Evolutionary conservation across 768 basidiomycete species (phyloP), one percentile per base, ranked within the genome.

Genomic region (Termitomyces sp.): DNA sequence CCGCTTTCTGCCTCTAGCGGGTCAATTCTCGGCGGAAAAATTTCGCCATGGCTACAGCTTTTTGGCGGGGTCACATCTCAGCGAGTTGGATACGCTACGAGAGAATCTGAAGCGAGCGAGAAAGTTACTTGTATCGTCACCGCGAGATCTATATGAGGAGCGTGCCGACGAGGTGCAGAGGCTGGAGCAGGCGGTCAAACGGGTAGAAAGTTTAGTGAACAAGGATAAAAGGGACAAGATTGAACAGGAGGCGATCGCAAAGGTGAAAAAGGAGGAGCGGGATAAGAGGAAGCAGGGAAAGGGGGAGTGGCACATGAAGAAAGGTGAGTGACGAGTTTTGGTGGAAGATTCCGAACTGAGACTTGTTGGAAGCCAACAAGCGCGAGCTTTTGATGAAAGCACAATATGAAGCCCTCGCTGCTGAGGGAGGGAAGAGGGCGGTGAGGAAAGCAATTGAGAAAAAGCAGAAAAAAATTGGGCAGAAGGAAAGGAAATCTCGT

Each of bases 381-480:
- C 89, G 85, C 63, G 79, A 86, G 54, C 62, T 94, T 28, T 64
- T 96, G 0, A 71, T 84, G 55, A 82, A 85, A 53, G 89, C 93
- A 15, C 80, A 86, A 56, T 91, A 89, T 67, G 87, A 94, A 26
- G 87, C 87, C 7, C 77, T 94, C 43, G 86, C 88, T 5, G 78
- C 79, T 17, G 75, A 80, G 55, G 94, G 93, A 4, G 94, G 95
- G 8, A 84, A 82, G 61, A 72, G 78, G 3, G 91, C 92, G 0
- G 89, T 95, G 52, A 91, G 88, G 67, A 94, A 88, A 70, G 91
- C 84, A 5, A 84, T 96, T 30, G 91, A 91, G 63, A 95, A 90
- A 79, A 94, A 85, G 69, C 85, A 90, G 71, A 91, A 83, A 70
- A 96, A 94, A 76, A 74, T 87, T 19, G 79, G 80, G 50, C 91